These are phyloP conservation scores for Vanderwaltozyma polyspora DNA, from an alignment of 805 yeast genomes.

Conservation along the genomic window DNA sequence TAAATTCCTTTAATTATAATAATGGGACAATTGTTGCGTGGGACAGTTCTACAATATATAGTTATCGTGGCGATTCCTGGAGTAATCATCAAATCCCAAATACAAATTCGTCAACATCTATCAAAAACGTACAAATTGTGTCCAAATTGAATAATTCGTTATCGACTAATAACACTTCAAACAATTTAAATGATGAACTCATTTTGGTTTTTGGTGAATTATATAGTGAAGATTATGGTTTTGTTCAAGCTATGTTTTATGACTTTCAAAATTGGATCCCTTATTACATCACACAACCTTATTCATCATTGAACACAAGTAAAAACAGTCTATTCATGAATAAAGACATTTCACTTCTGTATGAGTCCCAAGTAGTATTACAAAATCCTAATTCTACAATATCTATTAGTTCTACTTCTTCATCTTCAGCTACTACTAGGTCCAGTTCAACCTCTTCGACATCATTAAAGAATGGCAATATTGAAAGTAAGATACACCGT, in stretches of 20 bases:
- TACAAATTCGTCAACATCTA: slow-evolving; percentile 2
- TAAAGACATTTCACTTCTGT: slow-evolving; percentile 28
- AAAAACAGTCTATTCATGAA: slow-evolving; percentile 21
- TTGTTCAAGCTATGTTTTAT: slow-evolving; percentile 15
- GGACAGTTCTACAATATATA: slow-evolving; percentile 10
- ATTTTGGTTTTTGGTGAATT: slow-evolving; percentile 33
- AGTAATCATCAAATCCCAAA: slow-evolving; percentile 4
- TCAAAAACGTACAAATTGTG: slow-evolving; percentile 2
- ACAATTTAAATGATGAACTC: too few species aligned
- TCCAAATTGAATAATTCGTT: not conserved
- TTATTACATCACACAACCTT: slow-evolving; percentile 26
- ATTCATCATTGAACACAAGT: slow-evolving; percentile 9
- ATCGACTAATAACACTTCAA: not conserved
- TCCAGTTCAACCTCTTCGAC: slow-evolving; percentile 12
- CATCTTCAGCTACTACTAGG: slow-evolving; percentile 11
- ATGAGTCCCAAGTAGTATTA: slow-evolving; percentile 19
- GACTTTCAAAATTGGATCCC: slow-evolving; percentile 19
- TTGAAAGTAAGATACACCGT: slow-evolving; percentile 23
- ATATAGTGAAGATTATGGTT: slow-evolving; percentile 27
- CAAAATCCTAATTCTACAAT: slow-evolving; percentile 7
- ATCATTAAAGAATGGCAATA: slow-evolving; percentile 1
- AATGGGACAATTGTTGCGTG: slow-evolving; percentile 11
- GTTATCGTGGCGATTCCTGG: not conserved
- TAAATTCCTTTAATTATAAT: slow-evolving; percentile 11
- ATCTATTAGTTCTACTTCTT: slow-evolving; percentile 6